Percentiles rank a stretch among this genome's conserved stretches.
Conservation (phyloP, 2,329 filamentous ascomycete species). For the Keithomyces neogunnii region DNA sequence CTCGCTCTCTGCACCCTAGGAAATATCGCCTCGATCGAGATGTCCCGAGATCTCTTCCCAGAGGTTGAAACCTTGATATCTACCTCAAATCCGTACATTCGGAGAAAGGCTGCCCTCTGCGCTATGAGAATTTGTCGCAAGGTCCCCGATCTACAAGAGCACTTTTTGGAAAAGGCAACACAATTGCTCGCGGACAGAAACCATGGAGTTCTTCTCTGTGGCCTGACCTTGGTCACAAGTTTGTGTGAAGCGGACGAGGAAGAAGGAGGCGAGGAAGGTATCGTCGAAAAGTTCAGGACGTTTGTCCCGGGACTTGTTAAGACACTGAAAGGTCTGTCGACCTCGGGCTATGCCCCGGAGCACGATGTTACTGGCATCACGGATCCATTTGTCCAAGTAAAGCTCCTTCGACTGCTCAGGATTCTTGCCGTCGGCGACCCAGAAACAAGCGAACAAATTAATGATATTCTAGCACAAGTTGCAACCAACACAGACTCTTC, state of each 20-base stretch:
- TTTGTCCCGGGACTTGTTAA: conserved; percentile 80
- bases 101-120: conserved; percentile 94
- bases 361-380: conserved; percentile 98
- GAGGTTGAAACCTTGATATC: conserved; percentile 90
- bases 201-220: conserved; percentile 89
- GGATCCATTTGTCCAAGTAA: conserved; percentile 95
- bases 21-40: conserved; percentile 96
- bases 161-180: conserved; percentile 92
- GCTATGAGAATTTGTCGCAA: conserved; percentile 98
- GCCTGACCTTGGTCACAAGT: conserved; percentile 81
- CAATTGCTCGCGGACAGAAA: conserved; percentile 85
- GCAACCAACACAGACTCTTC: conserved; percentile 96
- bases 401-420: conserved; percentile 79
- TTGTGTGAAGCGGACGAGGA: conserved; percentile 93
- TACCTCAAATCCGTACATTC: conserved; percentile 95
- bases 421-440: conserved; percentile 81
- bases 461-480: conserved; percentile 94
- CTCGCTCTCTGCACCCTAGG: conserved; percentile 92
- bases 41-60: conserved; percentile 94
- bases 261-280: conserved; percentile 80
- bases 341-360: conserved; percentile 93
- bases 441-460: conserved; percentile 91
- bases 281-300: conserved; percentile 84
- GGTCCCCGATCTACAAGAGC: conserved; percentile 92
- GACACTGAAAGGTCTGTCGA: conserved; percentile 84